Evolutionary conservation across 2,329 filamentous ascomycete genomes (phyloP).

Genomic region (Ophiostoma sp.): DNA sequence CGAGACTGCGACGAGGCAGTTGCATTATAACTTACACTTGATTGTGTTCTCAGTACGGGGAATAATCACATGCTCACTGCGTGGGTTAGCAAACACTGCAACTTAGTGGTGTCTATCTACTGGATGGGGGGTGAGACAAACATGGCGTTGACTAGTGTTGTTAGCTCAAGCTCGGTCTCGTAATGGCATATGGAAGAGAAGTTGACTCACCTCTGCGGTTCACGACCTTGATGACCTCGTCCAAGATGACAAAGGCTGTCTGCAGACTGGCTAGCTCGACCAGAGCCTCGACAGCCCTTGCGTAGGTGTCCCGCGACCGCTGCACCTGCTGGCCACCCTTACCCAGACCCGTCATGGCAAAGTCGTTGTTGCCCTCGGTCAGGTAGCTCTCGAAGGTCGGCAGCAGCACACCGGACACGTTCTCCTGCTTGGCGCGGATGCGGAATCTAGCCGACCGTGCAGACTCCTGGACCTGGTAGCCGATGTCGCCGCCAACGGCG

Average conservation of each 20-base stretch:
- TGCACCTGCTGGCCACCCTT: slow-evolving; percentile 98
- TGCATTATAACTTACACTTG: slow-evolving; percentile 59
- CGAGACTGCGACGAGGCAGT: not conserved
- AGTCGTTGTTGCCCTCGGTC: slow-evolving; percentile 87
- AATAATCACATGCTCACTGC: slow-evolving; percentile 86
- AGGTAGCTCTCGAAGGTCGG: slow-evolving; percentile 90
- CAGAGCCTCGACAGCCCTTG: slow-evolving; percentile 87
- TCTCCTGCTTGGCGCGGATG: slow-evolving; percentile 92
- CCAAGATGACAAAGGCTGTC: slow-evolving; percentile 95
- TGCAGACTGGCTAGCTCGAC: slow-evolving; percentile 93
- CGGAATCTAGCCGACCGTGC: slow-evolving; percentile 90
- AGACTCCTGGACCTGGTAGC: slow-evolving; percentile 95
- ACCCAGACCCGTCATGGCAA: slow-evolving; percentile 88
- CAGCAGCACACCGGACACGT: slow-evolving; percentile 92
- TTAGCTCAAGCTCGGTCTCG: slow-evolving; percentile 30
- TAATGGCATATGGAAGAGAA: not conserved
- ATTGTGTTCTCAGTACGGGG: slow-evolving; percentile 99
- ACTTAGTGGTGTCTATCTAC: not conserved
- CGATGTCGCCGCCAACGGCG: slow-evolving; percentile 89
- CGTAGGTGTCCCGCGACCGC: slow-evolving; percentile 90
- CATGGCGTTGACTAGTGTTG: slow-evolving; percentile 77
- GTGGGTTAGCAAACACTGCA: slow-evolving; percentile 17
- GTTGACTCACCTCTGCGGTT: slow-evolving; percentile 72
- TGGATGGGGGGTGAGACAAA: slow-evolving; percentile 39
- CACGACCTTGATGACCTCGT: slow-evolving; percentile 98